Conservation (phyloP, 148 eudicot species). For the Rhododendron molle region DNA sequence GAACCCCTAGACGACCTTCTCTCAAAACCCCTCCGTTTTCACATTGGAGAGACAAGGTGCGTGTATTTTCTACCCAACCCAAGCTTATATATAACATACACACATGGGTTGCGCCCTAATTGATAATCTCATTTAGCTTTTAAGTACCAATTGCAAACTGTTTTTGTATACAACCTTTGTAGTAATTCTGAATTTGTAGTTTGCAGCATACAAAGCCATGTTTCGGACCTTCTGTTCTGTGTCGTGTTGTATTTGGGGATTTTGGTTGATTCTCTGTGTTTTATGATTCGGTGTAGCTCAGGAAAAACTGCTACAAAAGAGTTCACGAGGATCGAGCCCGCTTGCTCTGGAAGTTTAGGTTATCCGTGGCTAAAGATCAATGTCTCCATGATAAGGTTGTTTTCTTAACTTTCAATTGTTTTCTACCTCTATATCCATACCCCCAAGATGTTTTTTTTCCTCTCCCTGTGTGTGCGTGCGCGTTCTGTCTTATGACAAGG, state of each 20-base stretch:
- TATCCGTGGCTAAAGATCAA: constrained; percentile 27
- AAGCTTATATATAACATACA: neutral
- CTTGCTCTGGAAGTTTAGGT: constrained; percentile 71
- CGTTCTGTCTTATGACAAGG: neutral
- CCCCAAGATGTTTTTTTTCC: neutral
- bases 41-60: constrained; percentile 66
- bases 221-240: neutral
- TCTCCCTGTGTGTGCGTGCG: neutral
- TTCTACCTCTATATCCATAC: neutral
- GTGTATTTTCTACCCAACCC: neutral
- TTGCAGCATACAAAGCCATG: neutral
- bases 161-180: neutral
- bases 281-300: constrained; percentile 40
- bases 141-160: neutral
- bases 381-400: constrained; percentile 41
- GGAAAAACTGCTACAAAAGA: constrained; percentile 73
- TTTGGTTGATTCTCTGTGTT: neutral
- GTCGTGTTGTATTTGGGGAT: neutral
- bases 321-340: constrained; percentile 64
- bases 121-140: neutral
- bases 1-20: constrained; percentile 27
- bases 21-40: constrained; percentile 41
- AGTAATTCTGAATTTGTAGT: neutral
- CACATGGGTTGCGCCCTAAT: neutral
- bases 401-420: neutral